A percentile compares a stretch with the other conserved stretches of the same genome.
Evolutionary conservation across 306 rosid species (phyloP).

Genomic region (Hippophae rhamnoides): DNA sequence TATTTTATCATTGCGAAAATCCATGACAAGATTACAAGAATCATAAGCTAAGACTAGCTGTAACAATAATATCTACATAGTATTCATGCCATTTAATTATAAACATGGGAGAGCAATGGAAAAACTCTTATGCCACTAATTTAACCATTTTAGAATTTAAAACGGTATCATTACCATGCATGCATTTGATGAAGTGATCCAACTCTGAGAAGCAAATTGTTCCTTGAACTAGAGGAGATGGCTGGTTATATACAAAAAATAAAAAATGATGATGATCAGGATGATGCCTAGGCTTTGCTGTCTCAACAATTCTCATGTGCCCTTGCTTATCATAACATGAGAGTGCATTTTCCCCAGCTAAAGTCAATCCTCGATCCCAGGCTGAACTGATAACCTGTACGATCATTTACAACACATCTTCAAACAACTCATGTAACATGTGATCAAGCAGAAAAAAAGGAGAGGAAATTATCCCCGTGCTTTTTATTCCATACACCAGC

Average conservation of each 20-base stretch:
- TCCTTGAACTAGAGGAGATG: constrained; percentile 54
- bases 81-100: too few relatives aligned
- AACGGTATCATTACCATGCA: constrained; percentile 65
- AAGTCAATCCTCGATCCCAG: constrained; percentile 66
- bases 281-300: constrained; percentile 81
- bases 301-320: constrained; percentile 58
- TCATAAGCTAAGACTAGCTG: too few relatives aligned
- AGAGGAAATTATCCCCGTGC: too few relatives aligned
- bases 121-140: background rate
- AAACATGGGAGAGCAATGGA: background rate
- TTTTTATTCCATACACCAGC: background rate
- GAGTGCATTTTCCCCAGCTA: constrained; percentile 81
- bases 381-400: constrained; percentile 68
- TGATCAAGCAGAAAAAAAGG: background rate
- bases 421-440: constrained; percentile 5
- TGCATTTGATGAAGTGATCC: constrained; percentile 73
- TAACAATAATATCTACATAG: too few relatives aligned
- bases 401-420: constrained; percentile 7
- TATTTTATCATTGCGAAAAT: too few relatives aligned
- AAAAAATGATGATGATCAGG: constrained; percentile 79
- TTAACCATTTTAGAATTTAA: background rate
- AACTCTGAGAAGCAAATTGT: constrained; percentile 62
- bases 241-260: constrained; percentile 72
- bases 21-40: too few relatives aligned
- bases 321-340: constrained; percentile 77